Conservation (phyloP, 805 yeast genomes). For the Yarrowia sp. region DNA sequence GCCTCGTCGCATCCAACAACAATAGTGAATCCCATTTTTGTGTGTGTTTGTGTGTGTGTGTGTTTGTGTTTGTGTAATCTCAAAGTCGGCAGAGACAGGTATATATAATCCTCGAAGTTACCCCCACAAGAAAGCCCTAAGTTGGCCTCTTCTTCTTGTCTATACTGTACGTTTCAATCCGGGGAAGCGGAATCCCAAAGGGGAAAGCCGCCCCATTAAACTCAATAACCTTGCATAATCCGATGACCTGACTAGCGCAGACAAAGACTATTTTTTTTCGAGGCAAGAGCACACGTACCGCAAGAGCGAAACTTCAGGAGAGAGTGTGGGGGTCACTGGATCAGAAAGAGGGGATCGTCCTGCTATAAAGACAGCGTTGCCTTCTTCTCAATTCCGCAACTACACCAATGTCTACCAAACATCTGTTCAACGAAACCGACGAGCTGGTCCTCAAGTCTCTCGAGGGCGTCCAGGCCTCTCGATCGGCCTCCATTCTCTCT, state of each 20-base stretch:
- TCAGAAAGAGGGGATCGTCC: background rate
- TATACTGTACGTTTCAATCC: background rate
- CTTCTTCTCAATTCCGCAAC: background rate
- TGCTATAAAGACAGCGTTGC: too few species aligned
- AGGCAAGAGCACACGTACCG: background rate
- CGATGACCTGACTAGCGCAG: conserved; percentile 10
- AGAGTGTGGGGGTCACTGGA: conserved; percentile 1
- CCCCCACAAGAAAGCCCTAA: background rate
- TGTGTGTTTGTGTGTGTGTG: background rate
- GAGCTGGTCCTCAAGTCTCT: conserved; percentile 44
- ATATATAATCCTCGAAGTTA: background rate
- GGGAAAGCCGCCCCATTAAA: conserved; percentile 20
- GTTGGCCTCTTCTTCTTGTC: background rate
- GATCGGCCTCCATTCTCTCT: conserved; percentile 41
- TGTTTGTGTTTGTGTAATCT: too few species aligned
- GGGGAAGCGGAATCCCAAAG: conserved; percentile 1
- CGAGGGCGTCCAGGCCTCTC: conserved; percentile 43
- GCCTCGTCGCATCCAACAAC: conserved; percentile 48
- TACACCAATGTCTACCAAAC: conserved; percentile 42
- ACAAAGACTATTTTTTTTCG: background rate
- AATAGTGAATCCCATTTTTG: conserved; percentile 34
- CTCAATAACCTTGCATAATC: background rate
- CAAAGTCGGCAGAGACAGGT: background rate
- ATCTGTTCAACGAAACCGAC: conserved; percentile 43
- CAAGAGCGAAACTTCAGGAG: background rate